Base-by-base conservation (phyloP, 768 basidiomycete genomes). In the Tylopilus subfusipes region DNA sequence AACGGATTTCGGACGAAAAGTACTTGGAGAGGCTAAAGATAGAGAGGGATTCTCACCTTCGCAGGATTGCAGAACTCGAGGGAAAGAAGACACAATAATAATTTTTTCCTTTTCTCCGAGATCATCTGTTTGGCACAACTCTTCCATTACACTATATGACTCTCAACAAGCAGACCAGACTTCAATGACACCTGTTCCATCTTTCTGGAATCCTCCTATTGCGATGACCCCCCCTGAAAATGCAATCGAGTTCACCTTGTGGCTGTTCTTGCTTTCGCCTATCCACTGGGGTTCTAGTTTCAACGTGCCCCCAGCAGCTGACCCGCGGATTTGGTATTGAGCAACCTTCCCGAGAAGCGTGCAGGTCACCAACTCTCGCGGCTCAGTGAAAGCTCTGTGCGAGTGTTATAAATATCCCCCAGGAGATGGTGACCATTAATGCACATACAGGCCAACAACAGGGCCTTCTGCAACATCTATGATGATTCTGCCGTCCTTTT, bases 391-490 rank as follows among this genome's bases (percentile, higher is more conserved):
- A 22, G 75, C 68, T 62, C 86, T 86, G 40, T 2, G 19, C 0
- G 46, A 50, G 39, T 25, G 42, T 31, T 34, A 39, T 62, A 43
- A 57, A 38, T 21, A 38, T 19, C 24, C 30, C 21, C 31, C 33
- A 49, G 21, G 16, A 46, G 29, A 24, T n/a, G 2, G 9, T 19
- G 19, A 27, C 16, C n/a, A n/a, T n/a, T n/a, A 33, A 30, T 24
- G 9, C 18, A 56, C 83, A 50, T 67, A 90, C 90, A 88, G 57
- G 11, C 82, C 81, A 42, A 88, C 86, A 27, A 93, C 72, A 22
- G 90, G 90, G 1, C 90, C 90, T 54, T 87, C 81, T 2, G 85
- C 86, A 18, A 84, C 75, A 52, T 83, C 79, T 40, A 72, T 58
- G 27, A 79, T 61, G 39, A 77, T 46, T 21, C 78, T 77, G 42